Percentiles rank a stretch among this genome's conserved stretches.
Evolutionary conservation across 306 rosid genomes (phyloP).

Genomic region (Cicer yamashitae): DNA sequence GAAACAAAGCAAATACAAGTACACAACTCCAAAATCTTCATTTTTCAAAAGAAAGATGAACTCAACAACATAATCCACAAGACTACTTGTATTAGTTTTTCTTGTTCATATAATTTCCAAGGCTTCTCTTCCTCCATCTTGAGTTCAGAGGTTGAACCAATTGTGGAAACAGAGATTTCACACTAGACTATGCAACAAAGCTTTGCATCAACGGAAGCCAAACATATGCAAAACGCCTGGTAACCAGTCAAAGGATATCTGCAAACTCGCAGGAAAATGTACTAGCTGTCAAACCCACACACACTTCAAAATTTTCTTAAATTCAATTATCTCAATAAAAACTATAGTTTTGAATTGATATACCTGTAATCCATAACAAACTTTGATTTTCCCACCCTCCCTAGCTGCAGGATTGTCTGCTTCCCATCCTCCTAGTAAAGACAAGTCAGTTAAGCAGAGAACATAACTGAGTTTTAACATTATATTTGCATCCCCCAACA

Average conservation of each 20-base stretch:
- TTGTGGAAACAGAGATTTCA: slow-evolving; percentile 8
- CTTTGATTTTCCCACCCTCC: slow-evolving; percentile 77
- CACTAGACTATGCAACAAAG: slow-evolving; percentile 76
- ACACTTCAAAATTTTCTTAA: no score
- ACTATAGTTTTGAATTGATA: slow-evolving; percentile 23
- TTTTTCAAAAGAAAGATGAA: slow-evolving; percentile 30
- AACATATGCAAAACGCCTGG: slow-evolving; percentile 89
- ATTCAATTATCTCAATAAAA: background rate
- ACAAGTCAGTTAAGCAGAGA: slow-evolving; percentile 36
- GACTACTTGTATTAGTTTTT: background rate
- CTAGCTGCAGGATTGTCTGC: slow-evolving; percentile 86
- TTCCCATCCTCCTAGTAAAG: slow-evolving; percentile 69
- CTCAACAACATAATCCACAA: background rate
- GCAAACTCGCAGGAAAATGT: slow-evolving; percentile 42
- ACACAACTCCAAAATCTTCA: background rate
- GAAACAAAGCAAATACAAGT: slow-evolving; percentile 3
- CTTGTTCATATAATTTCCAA: background rate
- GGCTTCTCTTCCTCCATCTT: slow-evolving; percentile 9
- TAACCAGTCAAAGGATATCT: slow-evolving; percentile 96
- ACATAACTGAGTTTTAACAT: background rate
- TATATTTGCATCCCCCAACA: no score
- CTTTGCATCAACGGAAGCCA: slow-evolving; percentile 91
- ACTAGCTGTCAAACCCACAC: slow-evolving; percentile 2
- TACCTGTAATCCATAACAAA: slow-evolving; percentile 96
- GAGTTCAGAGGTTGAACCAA: slow-evolving; percentile 72